Conservation (phyloP, 2,329 filamentous ascomycete genomes). For the Fusarium oligoseptatum region DNA sequence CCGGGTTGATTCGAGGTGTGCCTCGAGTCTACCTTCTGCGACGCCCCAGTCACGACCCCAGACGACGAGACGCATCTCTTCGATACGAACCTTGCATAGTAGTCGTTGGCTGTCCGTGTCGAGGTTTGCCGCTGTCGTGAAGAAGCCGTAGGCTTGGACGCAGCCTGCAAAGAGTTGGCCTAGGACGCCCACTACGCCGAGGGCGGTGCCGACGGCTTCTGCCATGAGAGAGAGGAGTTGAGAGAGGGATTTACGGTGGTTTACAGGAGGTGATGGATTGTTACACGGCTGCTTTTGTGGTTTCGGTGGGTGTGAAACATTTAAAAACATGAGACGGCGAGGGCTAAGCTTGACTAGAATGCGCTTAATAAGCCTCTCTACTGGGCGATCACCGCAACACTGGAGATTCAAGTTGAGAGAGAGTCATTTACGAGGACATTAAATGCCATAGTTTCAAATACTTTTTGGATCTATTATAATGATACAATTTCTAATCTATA, state of each 20-base stretch:
- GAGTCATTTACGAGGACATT: not conserved
- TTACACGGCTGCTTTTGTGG: not conserved
- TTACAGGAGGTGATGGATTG: not conserved
- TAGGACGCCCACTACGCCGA: slow-evolving; percentile 60
- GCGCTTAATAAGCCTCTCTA: slow-evolving; percentile 27
- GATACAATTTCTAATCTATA: not conserved
- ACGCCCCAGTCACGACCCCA: slow-evolving; percentile 64
- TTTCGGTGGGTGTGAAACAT: not conserved
- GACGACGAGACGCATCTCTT: slow-evolving; percentile 62
- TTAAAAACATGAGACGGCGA: slow-evolving; percentile 6
- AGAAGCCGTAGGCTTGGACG: slow-evolving; percentile 60
- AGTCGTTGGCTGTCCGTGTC: slow-evolving; percentile 59
- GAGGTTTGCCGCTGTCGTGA: slow-evolving; percentile 58
- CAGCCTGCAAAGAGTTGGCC: slow-evolving; percentile 63
- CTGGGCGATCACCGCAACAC: not conserved
- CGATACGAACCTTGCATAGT: slow-evolving; percentile 63
- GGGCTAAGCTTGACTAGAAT: slow-evolving; percentile 3
- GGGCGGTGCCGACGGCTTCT: slow-evolving; percentile 58
- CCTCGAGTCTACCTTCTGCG: slow-evolving; percentile 59
- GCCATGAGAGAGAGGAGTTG: slow-evolving; percentile 40
- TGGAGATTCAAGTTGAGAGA: not conserved
- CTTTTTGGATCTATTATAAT: not conserved
- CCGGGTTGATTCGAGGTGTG: slow-evolving; percentile 54
- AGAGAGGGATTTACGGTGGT: not conserved
- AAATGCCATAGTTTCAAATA: not conserved